A percentile compares a stretch with the other conserved stretches of the same genome.
These are phyloP conservation scores for Phytophthora melonis DNA, from an alignment of 352 stramenopile genomes.

Conservation along the genomic window DNA sequence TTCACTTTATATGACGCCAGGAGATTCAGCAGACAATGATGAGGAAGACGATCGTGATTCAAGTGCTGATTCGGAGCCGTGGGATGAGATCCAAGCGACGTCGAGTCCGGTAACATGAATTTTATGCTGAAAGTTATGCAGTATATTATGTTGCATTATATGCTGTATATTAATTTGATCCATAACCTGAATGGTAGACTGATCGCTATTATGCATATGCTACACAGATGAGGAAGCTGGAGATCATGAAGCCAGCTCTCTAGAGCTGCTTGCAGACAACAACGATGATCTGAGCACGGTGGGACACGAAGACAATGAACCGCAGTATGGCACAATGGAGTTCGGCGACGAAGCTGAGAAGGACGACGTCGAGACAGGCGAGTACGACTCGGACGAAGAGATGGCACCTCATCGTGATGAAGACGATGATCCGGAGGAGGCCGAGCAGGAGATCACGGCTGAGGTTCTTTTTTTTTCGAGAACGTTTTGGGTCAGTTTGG, in stretches of 20 bases:
- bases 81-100: not conserved
- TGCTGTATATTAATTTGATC: slow-evolving; percentile 13
- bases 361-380: no score
- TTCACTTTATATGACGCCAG: not conserved
- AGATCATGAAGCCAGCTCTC: no score
- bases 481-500: slow-evolving; percentile 14
- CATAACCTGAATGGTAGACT: not conserved
- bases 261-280: slow-evolving; percentile 8
- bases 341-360: no score
- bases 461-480: slow-evolving; percentile 23
- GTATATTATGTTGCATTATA: slow-evolving; percentile 17
- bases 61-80: not conserved
- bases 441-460: no score
- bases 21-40: not conserved
- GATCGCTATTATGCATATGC: slow-evolving; percentile 8
- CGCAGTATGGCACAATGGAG: no score
- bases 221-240: not conserved
- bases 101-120: slow-evolving; percentile 4
- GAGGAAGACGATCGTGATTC: not conserved
- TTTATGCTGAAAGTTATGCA: slow-evolving; percentile 12
- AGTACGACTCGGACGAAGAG: no score
- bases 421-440: no score
- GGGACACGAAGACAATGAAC: no score
- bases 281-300: slow-evolving; percentile 2
- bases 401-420: no score